Evolutionary conservation across 2,329 filamentous ascomycete species (phyloP).

Genomic region (Raffaelea albimanens): DNA sequence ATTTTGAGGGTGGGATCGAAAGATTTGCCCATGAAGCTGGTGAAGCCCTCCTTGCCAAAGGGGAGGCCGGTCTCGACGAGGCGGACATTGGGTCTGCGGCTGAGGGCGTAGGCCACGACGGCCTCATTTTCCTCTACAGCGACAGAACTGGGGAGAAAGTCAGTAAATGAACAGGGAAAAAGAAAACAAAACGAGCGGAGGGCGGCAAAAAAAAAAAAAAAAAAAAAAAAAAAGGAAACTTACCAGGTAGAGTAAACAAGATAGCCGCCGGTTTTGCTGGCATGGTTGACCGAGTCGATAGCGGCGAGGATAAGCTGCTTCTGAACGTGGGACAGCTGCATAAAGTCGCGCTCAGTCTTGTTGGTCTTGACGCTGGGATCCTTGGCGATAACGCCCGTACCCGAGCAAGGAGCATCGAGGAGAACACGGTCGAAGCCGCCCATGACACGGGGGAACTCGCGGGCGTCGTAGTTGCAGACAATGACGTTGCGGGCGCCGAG

Average conservation of each 20-base stretch:
- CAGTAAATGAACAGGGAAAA: background rate
- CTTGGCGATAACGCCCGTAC: slow-evolving; percentile 95
- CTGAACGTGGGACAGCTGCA: slow-evolving; percentile 85
- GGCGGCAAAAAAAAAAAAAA: background rate
- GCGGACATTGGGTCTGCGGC: slow-evolving; percentile 84
- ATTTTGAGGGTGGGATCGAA: slow-evolving; percentile 80
- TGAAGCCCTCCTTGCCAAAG: slow-evolving; percentile 91
- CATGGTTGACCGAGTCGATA: slow-evolving; percentile 91
- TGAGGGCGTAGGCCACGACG: slow-evolving; percentile 88
- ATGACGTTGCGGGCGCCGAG: slow-evolving; percentile 88
- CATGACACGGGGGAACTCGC: slow-evolving; percentile 88
- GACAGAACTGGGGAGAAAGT: slow-evolving; percentile 9
- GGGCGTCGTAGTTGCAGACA: slow-evolving; percentile 90
- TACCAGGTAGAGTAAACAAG: slow-evolving; percentile 90
- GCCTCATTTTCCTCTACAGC: slow-evolving; percentile 53
- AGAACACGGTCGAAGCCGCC: slow-evolving; percentile 93
- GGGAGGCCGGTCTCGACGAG: slow-evolving; percentile 84
- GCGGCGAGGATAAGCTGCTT: slow-evolving; percentile 89
- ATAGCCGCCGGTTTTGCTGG: slow-evolving; percentile 90
- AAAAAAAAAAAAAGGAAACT: slow-evolving; percentile 4
- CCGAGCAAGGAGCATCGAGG: slow-evolving; percentile 90
- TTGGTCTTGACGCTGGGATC: slow-evolving; percentile 96
- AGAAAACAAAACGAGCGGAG: background rate
- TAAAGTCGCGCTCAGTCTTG: slow-evolving; percentile 92
- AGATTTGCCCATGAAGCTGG: slow-evolving; percentile 78